A percentile compares a stretch with the other conserved stretches of the same genome.
Evolutionary conservation across 2,329 filamentous ascomycete species (phyloP).

Genomic region (Nothophaeocryptopus gaeumannii): DNA sequence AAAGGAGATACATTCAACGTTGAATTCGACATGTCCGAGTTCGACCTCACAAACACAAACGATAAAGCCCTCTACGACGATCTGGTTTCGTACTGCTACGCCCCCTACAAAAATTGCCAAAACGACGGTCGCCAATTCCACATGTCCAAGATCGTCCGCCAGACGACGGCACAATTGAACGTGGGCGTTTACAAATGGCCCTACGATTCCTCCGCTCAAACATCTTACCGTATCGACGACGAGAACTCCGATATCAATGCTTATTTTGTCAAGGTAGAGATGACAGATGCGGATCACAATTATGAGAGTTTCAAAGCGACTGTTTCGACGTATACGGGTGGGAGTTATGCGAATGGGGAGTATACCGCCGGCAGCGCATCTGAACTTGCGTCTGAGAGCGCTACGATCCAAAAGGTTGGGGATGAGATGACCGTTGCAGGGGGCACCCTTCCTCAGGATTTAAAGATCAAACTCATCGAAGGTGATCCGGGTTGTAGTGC

Average conservation of each 20-base stretch:
- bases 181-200: constrained; percentile 6
- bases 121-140: constrained; percentile 14
- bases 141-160: constrained; percentile 2
- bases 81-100: constrained; percentile 1
- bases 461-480: neutral
- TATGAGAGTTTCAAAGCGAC: neutral
- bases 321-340: neutral
- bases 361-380: too few relatives aligned
- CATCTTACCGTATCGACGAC: constrained; percentile 6
- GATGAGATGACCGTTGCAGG: neutral
- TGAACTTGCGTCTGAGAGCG: neutral
- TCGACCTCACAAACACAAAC: constrained; percentile 8
- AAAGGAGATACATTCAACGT: constrained; percentile 13
- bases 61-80: constrained; percentile 2
- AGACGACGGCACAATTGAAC: neutral
- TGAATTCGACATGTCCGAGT: constrained; percentile 8
- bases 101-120: constrained; percentile 4
- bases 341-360: neutral
- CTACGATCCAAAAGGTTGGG: neutral
- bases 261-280: constrained; percentile 7
- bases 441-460: constrained; percentile 2
- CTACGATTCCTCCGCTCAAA: constrained; percentile 5
- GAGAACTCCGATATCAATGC: constrained; percentile 5
- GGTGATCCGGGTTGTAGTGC: constrained; percentile 3
- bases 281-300: constrained; percentile 8